Conservation (phyloP, 306 rosid genomes). For the Lagenaria siceraria region DNA sequence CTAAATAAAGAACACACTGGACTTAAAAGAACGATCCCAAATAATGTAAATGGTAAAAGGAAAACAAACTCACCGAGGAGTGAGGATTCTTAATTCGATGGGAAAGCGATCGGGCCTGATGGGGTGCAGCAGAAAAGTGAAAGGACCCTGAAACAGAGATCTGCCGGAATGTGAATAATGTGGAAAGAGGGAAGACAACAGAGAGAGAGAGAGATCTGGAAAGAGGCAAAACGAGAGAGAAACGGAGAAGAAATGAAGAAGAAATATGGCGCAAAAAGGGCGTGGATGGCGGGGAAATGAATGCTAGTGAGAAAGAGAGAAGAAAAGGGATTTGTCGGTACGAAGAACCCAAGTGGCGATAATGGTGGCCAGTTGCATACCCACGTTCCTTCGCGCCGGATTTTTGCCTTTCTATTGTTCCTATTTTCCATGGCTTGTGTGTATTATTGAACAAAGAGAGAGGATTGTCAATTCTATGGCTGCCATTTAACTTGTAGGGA, state of each 20-base stretch:
- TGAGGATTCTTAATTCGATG: background rate
- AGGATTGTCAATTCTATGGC: too few species aligned
- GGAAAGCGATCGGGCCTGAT: background rate
- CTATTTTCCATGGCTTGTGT: background rate
- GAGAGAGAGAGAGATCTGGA: background rate
- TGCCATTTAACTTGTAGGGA: too few species aligned
- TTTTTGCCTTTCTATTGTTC: background rate
- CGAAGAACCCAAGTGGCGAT: background rate
- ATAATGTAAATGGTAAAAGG: background rate
- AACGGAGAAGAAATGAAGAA: background rate
- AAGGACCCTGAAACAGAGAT: background rate
- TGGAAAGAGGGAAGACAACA: background rate
- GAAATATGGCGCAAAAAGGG: slow-evolving; percentile 1
- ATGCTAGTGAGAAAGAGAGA: background rate
- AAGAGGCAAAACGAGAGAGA: background rate
- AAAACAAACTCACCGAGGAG: background rate
- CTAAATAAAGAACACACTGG: background rate
- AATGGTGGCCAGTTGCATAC: background rate
- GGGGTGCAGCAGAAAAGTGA: background rate
- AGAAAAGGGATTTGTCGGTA: background rate
- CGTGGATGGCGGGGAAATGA: background rate
- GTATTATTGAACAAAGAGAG: too few species aligned
- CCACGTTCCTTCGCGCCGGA: background rate
- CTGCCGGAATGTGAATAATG: background rate
- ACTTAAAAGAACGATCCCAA: background rate